phyloP scores from a whole-genome alignment of 2,329 filamentous ascomycete species.

The Aspergillus sclerotialis region DNA sequence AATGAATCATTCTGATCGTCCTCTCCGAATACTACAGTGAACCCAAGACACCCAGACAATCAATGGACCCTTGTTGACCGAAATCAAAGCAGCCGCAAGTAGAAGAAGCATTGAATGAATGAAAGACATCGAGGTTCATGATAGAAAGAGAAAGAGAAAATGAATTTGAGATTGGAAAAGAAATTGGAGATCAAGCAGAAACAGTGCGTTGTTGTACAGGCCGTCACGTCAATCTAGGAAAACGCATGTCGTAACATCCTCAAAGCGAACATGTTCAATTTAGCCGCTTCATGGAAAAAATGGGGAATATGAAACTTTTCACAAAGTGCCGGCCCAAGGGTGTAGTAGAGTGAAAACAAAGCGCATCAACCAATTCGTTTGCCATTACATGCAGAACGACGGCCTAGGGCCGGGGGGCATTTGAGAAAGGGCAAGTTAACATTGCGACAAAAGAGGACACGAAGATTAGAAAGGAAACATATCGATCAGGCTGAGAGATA shows the following conservation, averaged over 20 bases:
- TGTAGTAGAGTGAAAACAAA: conserved; percentile 27
- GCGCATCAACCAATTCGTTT: conserved; percentile 29
- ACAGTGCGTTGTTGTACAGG: conserved; percentile 32
- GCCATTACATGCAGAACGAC: conserved; percentile 31
- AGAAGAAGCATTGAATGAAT: conserved; percentile 6
- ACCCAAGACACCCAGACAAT: conserved; percentile 7
- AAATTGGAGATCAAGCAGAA: conserved; percentile 14
- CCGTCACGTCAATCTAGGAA: conserved; percentile 24
- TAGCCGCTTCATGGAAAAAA: conserved; percentile 28
- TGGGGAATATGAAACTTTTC: conserved; percentile 34
- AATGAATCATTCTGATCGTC: conserved; percentile 9
- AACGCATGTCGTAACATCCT: conserved; percentile 26
- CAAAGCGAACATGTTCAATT: conserved; percentile 32
- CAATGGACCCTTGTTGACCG: conserved; percentile 1
- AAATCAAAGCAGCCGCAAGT: conserved; percentile 5
- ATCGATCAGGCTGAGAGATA: conserved; percentile 14
- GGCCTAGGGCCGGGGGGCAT: conserved; percentile 19
- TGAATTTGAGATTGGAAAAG: conserved; percentile 16
- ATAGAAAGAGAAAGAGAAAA: conserved; percentile 8
- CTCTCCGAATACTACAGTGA: conserved; percentile 16
- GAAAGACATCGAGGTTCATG: conserved; percentile 11
- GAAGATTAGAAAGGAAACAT: conserved; percentile 9
- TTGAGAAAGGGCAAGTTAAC: conserved; percentile 5
- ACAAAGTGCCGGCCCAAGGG: conserved; percentile 39
- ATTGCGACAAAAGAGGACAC: conserved; percentile 4